Conservation (phyloP, 2,329 filamentous ascomycete species). For the Xylariaceae sp. region DNA sequence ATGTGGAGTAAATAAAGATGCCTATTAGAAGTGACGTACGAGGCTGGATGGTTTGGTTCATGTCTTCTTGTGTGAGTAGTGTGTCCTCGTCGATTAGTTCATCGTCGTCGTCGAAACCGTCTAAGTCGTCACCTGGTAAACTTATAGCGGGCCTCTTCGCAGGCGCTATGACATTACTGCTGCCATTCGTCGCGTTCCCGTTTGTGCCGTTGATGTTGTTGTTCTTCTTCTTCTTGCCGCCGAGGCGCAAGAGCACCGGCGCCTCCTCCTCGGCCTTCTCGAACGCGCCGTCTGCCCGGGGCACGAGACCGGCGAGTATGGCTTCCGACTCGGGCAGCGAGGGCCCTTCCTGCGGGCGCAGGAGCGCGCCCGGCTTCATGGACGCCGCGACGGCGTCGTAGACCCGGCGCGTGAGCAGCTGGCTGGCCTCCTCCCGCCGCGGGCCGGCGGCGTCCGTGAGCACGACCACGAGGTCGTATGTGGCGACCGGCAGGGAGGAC, state of each 20-base stretch:
- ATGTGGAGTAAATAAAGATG: not conserved
- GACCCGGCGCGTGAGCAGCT: constrained; percentile 60
- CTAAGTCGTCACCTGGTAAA: constrained; percentile 58
- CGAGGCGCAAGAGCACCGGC: constrained; percentile 55
- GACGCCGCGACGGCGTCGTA: constrained; percentile 64
- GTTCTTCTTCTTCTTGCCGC: constrained; percentile 50
- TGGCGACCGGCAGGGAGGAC: constrained; percentile 66
- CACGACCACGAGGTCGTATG: constrained; percentile 81
- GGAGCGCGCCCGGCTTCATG: constrained; percentile 61
- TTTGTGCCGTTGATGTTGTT: constrained; percentile 32
- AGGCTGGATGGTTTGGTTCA: constrained; percentile 69
- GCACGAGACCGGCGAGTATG: constrained; percentile 73
- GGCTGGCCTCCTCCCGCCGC: constrained; percentile 55
- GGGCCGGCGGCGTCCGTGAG: constrained; percentile 72
- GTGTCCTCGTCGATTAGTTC: constrained; percentile 89
- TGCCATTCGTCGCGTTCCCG: constrained; percentile 30
- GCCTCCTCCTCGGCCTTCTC: constrained; percentile 66
- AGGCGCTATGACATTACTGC: constrained; percentile 31
- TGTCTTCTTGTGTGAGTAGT: constrained; percentile 78
- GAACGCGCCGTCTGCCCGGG: constrained; percentile 55
- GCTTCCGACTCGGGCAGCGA: constrained; percentile 58
- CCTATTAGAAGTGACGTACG: constrained; percentile 52
- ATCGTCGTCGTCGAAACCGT: constrained; percentile 68
- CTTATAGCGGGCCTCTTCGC: constrained; percentile 54
- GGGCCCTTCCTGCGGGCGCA: constrained; percentile 62